Evolutionary conservation across 257 asterid species (phyloP), one percentile per base, ranked within the genome.

Genomic region (Lavandula angustifolia): DNA sequence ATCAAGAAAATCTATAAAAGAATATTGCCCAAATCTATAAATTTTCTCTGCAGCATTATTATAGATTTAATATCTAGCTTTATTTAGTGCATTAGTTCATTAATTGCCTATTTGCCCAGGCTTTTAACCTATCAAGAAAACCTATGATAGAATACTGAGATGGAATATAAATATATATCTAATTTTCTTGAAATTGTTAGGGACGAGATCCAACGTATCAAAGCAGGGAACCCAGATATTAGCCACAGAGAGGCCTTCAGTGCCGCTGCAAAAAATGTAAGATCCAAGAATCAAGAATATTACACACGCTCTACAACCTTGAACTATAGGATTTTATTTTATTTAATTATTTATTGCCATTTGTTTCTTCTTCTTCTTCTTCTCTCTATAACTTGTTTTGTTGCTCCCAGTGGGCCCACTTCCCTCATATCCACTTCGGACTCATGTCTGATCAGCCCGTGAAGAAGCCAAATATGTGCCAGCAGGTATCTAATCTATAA

Each of bases 151-250:
- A 22, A 33, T 66, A 64, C 58, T 38, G 47, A 32, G 47, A 42
- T 32, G 17, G 50, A 35, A 6, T 33, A n/a, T n/a, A n/a, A n/a
- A n/a, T n/a, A n/a, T 41, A 10, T 17, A 35, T 13, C 16, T 6
- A 29, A 1, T 9, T 34, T 22, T 1, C 5, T 34, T 12, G 33
- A 43, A 61, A 32, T 46, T 71, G 73, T 75, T 81, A 92, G 97
- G 96, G 98, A 92, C 81, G 98, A 92, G 89, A 92, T 92, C 94
- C 98, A 92, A 81, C 97, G 98, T 73, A 92, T 92, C 89, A 92
- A 92, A 84, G 97, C 98, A 58, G 97, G 91, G 80, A 92, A 92
- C 85, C 98, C 98, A 74, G 98, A 92, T 87, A 92, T 92, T 18
- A 92, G 97, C 67, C 98, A 92, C 83, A 92, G 98, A 85, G 97